Evolutionary conservation across 2,329 filamentous ascomycete species (phyloP).

Genomic region (Fusarium sp.): DNA sequence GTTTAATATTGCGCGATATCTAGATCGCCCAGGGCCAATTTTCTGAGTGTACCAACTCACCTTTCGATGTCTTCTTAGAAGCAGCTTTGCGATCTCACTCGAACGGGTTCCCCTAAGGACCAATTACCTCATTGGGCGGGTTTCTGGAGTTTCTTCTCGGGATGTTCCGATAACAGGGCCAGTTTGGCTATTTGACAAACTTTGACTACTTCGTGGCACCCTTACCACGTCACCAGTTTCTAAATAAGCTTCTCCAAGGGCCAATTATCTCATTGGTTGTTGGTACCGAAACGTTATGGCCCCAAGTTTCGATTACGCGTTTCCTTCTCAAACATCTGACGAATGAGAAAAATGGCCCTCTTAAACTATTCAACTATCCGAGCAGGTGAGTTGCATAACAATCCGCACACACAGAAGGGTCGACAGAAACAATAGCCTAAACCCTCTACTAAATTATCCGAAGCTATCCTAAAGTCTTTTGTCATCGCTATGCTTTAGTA

Average conservation of each 20-base stretch:
- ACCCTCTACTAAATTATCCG: too few relatives aligned
- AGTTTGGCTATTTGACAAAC: neutral
- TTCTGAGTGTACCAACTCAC: neutral
- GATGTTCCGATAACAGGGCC: neutral
- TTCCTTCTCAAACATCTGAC: accelerated
- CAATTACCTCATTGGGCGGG: neutral
- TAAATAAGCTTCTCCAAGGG: neutral
- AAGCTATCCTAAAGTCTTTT: too few relatives aligned
- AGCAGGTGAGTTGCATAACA: too few relatives aligned
- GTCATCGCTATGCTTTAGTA: too few relatives aligned
- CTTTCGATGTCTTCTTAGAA: neutral
- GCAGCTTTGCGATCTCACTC: too few relatives aligned
- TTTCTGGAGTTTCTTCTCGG: neutral
- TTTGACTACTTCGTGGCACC: neutral
- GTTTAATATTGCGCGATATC: accelerated
- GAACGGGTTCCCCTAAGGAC: neutral
- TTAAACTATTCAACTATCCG: neutral
- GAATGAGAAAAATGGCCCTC: neutral
- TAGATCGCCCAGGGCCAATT: neutral
- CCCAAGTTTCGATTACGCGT: neutral
- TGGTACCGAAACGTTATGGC: neutral
- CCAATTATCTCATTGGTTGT: neutral
- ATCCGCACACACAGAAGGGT: too few relatives aligned
- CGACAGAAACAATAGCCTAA: too few relatives aligned
- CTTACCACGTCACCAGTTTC: too few relatives aligned